Conservation (phyloP, 106 monocot genomes). For the Platanthera guangdongensis region DNA sequence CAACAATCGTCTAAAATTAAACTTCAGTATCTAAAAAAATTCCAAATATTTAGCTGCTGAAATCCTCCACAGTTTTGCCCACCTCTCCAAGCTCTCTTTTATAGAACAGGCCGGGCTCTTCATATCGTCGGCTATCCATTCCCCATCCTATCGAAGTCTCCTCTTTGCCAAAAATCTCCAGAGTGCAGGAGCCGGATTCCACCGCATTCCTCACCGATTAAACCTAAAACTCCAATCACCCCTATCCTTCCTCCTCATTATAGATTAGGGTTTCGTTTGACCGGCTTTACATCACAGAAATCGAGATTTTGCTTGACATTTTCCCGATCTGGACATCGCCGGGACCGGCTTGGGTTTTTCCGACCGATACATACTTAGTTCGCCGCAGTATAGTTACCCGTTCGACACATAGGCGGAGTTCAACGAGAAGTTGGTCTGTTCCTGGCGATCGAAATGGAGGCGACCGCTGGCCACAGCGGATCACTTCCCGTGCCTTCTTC, state of each 20-base stretch:
- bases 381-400: background rate
- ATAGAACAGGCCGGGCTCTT: background rate
- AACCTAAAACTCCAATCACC: background rate
- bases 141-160: background rate
- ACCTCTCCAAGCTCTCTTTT: background rate
- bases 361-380: background rate
- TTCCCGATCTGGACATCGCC: background rate
- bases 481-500: slow-evolving; percentile 24
- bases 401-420: background rate
- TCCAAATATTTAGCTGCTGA: too few species aligned
- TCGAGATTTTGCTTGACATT: background rate
- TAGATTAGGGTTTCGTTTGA: slow-evolving; percentile 3
- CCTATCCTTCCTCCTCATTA: too few species aligned
- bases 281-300: background rate
- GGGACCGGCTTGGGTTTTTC: background rate
- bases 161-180: background rate
- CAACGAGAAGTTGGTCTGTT: background rate
- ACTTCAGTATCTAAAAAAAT: too few species aligned
- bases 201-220: background rate
- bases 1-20: too few species aligned
- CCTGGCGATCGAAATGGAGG: slow-evolving; percentile 21
- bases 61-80: background rate
- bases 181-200: background rate
- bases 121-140: background rate
- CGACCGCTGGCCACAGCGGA: slow-evolving; percentile 31